phyloP scores from a whole-genome alignment of 2,329 filamentous ascomycete species.

The Pseudogymnoascus destructans region DNA sequence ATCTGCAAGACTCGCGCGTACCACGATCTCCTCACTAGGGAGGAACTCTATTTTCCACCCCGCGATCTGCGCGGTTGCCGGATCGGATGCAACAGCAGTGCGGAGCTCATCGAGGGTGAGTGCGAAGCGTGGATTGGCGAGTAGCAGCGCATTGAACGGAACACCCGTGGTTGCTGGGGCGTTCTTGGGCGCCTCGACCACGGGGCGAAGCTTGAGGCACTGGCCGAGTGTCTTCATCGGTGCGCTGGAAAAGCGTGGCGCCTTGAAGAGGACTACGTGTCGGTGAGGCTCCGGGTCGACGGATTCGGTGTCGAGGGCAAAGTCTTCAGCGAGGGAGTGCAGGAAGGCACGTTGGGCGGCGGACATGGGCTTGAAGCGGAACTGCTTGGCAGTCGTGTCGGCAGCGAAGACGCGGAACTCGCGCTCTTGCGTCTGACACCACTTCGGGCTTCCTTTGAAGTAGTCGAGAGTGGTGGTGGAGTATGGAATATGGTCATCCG shows the following conservation, averaged over 20 bases:
- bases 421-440: slow-evolving; percentile 54
- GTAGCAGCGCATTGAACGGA: slow-evolving; percentile 58
- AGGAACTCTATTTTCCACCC: slow-evolving; percentile 56
- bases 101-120: slow-evolving; percentile 64
- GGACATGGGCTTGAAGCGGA: slow-evolving; percentile 82
- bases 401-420: slow-evolving; percentile 71
- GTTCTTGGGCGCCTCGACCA: slow-evolving; percentile 20
- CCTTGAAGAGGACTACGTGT: slow-evolving; percentile 82
- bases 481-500: slow-evolving; percentile 71
- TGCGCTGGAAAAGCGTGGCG: slow-evolving; percentile 58
- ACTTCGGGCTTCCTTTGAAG: slow-evolving; percentile 45
- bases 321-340: slow-evolving; percentile 77
- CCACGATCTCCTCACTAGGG: slow-evolving; percentile 52
- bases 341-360: slow-evolving; percentile 66
- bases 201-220: slow-evolving; percentile 39
- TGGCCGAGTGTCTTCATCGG: slow-evolving; percentile 68
- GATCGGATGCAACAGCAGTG: slow-evolving; percentile 38
- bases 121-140: slow-evolving; percentile 57
- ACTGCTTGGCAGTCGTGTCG: slow-evolving; percentile 54
- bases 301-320: slow-evolving; percentile 78
- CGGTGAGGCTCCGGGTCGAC: slow-evolving; percentile 85
- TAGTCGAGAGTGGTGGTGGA: slow-evolving; percentile 64
- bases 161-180: slow-evolving; percentile 28
- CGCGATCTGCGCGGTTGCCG: slow-evolving; percentile 35
- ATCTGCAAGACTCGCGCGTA: slow-evolving; percentile 38